Base-by-base conservation (phyloP, 2,329 filamentous ascomycete genomes). In the Thermochaetoides dissita region DNA sequence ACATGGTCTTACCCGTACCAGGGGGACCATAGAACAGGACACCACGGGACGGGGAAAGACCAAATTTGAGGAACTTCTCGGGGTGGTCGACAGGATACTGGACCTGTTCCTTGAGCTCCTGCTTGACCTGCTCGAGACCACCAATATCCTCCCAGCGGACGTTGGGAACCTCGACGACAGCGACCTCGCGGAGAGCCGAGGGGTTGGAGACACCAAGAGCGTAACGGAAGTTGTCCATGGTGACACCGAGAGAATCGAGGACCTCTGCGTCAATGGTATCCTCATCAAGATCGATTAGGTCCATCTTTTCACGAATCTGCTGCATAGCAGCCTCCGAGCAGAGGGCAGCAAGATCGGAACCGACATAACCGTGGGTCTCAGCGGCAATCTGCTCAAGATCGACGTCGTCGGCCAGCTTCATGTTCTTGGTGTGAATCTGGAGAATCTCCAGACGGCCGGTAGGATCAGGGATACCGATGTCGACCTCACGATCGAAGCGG, bases 281-380 rank as follows among this genome's bases (percentile, higher is more conserved):
- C 69, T 98, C 91, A 51, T 98, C 91, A 31, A 98, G 76, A 65
- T 98, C 91, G 54, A 98, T 98, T 51, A 98, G 77, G 61, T 98
- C 91, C 91, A 98, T 98, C 82, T 98, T 98, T 69, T 98, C 91
- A 69, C 91, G 89, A 65, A 98, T 98, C 69, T 98, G 91, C 66
- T 98, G 91, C 91, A 98, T 98, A 50, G 91, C 91, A 60, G 91
- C 91, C 68, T 98, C 91, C 6, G 91, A 98, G 70, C 91, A 98
- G 47, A 98, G 85, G 30, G 91, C 94, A 46, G 91, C 91, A 63
- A 98, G 73, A 81, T 98, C 91, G 30, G 91, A 96, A 71, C 91
- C 91, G 52, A 98, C 91, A 57, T 96, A 98, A 69, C 91, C 91
- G 71, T 98, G 91, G 37, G 91, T 98, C 72, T 98, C 91, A 30